phyloP scores from a whole-genome alignment of 805 yeast genomes.

The Barnettozyma pratensis region DNA sequence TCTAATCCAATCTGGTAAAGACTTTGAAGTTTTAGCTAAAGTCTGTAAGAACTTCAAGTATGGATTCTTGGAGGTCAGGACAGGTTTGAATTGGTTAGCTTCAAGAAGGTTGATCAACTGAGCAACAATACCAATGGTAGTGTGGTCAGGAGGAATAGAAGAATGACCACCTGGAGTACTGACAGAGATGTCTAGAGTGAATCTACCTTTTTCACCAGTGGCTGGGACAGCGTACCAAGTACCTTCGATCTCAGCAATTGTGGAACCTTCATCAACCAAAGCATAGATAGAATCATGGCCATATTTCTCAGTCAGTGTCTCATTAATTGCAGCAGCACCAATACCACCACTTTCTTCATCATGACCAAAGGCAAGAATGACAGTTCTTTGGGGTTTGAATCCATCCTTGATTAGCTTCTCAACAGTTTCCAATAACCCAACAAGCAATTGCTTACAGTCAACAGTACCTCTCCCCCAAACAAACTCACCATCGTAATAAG shows the following conservation, averaged over 20 bases:
- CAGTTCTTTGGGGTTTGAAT: constrained; percentile 53
- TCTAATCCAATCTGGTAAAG: constrained; percentile 20
- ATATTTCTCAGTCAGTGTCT: constrained; percentile 43
- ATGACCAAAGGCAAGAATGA: constrained; percentile 64
- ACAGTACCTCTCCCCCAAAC: constrained; percentile 75
- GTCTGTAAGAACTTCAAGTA: constrained; percentile 51
- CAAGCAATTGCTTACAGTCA: constrained; percentile 68
- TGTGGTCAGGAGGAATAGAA: constrained; percentile 72
- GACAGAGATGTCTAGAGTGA: constrained; percentile 46
- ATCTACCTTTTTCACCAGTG: constrained; percentile 58
- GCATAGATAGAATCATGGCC: constrained; percentile 58
- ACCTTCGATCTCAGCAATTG: constrained; percentile 27
- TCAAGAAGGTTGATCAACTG: constrained; percentile 54
- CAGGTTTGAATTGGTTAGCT: constrained; percentile 40
- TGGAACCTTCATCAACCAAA: constrained; percentile 64
- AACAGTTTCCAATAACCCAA: constrained; percentile 60
- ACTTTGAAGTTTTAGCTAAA: constrained; percentile 41
- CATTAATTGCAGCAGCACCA: constrained; percentile 42
- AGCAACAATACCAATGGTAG: constrained; percentile 68
- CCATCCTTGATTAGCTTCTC: constrained; percentile 46
- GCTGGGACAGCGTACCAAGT: constrained; percentile 48
- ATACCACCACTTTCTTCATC: constrained; percentile 60
- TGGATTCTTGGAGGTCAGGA: constrained; percentile 54
- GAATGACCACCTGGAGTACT: constrained; percentile 74
- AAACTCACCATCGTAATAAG: constrained; percentile 55